Evolutionary conservation across 257 asterid genomes (phyloP).

Genomic region (Leonotis leonurus): DNA sequence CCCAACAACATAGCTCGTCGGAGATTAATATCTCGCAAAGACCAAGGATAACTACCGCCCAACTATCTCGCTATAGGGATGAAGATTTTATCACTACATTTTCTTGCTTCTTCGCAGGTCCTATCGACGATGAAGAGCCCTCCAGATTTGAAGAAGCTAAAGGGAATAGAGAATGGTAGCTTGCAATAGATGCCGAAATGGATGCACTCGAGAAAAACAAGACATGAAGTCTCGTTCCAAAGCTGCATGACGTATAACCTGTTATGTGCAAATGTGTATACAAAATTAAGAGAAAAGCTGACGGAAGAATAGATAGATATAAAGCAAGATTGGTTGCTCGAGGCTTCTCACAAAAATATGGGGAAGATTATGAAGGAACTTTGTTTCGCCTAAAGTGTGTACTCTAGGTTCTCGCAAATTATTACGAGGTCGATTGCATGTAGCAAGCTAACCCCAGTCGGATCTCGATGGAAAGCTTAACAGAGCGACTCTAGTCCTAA

Average conservation of each 20-base stretch:
- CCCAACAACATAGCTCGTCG: not conserved
- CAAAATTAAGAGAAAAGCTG: not conserved
- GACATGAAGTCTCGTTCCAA: not conserved
- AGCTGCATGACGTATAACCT: not conserved
- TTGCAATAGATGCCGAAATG: not conserved
- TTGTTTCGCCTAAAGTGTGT: too few relatives aligned
- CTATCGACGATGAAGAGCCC: not conserved
- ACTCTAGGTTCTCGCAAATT: too few relatives aligned
- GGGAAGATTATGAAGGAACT: not conserved
- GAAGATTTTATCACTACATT: not conserved
- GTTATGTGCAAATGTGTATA: not conserved
- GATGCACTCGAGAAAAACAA: not conserved
- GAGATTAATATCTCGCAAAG: not conserved
- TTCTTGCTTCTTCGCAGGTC: not conserved
- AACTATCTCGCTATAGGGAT: not conserved
- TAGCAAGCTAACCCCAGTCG: too few relatives aligned
- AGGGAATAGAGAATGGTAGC: not conserved
- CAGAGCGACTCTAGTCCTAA: too few relatives aligned
- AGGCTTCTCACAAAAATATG: not conserved
- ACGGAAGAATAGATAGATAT: not conserved
- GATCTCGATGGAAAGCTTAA: too few relatives aligned
- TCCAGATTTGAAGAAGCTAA: not conserved
- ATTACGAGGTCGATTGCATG: too few relatives aligned
- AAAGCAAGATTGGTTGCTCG: not conserved
- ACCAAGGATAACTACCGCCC: not conserved